Base-by-base conservation (phyloP, 768 basidiomycete species). In the Calocybe gangraenosa region DNA sequence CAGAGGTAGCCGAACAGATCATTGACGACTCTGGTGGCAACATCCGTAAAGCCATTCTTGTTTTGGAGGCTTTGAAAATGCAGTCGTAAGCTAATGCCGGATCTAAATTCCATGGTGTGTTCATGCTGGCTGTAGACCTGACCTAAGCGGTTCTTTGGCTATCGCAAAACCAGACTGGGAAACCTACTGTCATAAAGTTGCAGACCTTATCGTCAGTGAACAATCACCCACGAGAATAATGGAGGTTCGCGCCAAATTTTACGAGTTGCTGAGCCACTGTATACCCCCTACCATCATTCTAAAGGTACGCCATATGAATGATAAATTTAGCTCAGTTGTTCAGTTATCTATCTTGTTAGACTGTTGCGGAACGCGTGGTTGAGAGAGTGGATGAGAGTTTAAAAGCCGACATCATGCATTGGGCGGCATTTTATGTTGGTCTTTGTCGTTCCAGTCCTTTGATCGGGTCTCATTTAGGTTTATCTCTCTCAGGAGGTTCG, bases 121-220 rank as follows among this genome's bases (percentile, higher is more conserved):
- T 34, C 47, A n/a, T n/a, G n/a, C n/a, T n/a, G n/a, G n/a, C n/a
- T n/a, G 38, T 55, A 92, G 89, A 44, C 87, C 89, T n/a, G 88
- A 92, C 61, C 73, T 95, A 31, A 77, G 81, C 3, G 87, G 88
- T 23, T 68, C 86, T 31, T 66, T 92, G 46, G 74, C 77, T 25
- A 92, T 95, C 46, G 92, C 93, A 11, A 93, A 97, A 65, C 93
- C 96, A n/a, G 96, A 99, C 59, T 99, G 96, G 96, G 96, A 99
- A 64, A 89, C 87, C 9, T 99, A 96, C 61, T 96, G 94, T 54
- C 74, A 84, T 54, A 92, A 92, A 61, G 84, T 97, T 9, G 93
- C 87, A 11, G 92, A 94, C 62, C 68, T 89, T 58, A 93, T 99
- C 51, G 69, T 97, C 14, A 74, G 79, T 49, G 92, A 96, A 56